Evolutionary conservation across 2,329 filamentous ascomycete species (phyloP).

Genomic region (Neoarthrinium moseri): DNA sequence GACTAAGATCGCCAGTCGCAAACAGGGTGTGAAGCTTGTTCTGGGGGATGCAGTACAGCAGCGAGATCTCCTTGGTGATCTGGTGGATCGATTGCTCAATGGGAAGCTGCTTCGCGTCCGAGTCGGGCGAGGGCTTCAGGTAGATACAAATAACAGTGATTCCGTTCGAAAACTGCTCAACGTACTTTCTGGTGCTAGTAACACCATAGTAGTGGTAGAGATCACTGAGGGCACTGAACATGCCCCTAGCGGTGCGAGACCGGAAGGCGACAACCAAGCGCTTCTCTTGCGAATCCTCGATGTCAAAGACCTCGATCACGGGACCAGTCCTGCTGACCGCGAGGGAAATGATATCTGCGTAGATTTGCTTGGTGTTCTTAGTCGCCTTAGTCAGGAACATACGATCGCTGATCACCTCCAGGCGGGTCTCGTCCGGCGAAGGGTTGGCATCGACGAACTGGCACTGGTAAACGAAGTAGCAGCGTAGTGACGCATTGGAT

Average conservation of each 20-base stretch:
- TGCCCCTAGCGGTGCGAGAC: slow-evolving; percentile 83
- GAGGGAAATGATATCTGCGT: slow-evolving; percentile 87
- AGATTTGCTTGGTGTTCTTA: slow-evolving; percentile 91
- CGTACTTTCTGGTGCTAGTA: slow-evolving; percentile 94
- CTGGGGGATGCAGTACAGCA: slow-evolving; percentile 96
- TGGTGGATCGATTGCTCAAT: slow-evolving; percentile 96
- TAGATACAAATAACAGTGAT: slow-evolving; percentile 97
- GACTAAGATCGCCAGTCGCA: slow-evolving; percentile 77
- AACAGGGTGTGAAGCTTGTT: slow-evolving; percentile 95
- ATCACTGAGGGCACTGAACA: slow-evolving; percentile 94
- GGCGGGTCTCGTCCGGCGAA: slow-evolving; percentile 74
- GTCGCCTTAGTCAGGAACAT: slow-evolving; percentile 96
- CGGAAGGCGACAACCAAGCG: slow-evolving; percentile 93
- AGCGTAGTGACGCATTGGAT: slow-evolving; percentile 81
- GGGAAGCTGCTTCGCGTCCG: slow-evolving; percentile 63
- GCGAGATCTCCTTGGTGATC: slow-evolving; percentile 97
- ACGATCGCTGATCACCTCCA: slow-evolving; percentile 89
- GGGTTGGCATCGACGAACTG: slow-evolving; percentile 79
- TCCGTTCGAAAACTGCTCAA: slow-evolving; percentile 98
- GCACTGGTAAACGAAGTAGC: slow-evolving; percentile 99
- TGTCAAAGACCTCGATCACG: slow-evolving; percentile 97
- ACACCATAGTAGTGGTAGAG: slow-evolving; percentile 98
- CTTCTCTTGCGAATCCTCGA: slow-evolving; percentile 89
- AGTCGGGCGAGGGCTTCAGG: slow-evolving; percentile 68
- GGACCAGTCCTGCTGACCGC: slow-evolving; percentile 84